Conservation (phyloP, 2,329 filamentous ascomycete genomes). For the Drechslerella coelobrocha region DNA sequence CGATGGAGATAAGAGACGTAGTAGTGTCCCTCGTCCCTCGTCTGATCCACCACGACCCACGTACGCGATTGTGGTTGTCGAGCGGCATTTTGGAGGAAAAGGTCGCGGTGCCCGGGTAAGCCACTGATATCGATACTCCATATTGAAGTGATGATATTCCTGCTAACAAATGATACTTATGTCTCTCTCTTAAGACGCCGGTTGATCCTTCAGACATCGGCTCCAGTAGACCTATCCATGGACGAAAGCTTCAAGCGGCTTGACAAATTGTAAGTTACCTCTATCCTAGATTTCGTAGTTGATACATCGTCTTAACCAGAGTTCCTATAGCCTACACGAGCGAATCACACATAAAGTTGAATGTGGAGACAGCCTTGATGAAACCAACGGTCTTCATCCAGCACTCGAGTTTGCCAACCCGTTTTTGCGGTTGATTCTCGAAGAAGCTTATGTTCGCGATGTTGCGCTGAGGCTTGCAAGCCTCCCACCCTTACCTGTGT, state of each 20-base stretch:
- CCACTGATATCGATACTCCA: neutral
- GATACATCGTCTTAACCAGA: neutral
- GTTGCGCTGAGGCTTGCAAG: slow-evolving; percentile 25
- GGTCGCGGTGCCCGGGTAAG: slow-evolving; percentile 29
- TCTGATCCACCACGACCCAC: slow-evolving; percentile 13
- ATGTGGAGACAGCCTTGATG: neutral
- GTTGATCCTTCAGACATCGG: neutral
- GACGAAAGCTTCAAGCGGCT: slow-evolving; percentile 40
- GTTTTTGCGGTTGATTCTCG: slow-evolving; percentile 29
- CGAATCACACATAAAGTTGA: neutral
- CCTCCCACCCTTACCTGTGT: slow-evolving; percentile 7
- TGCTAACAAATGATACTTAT: too few species aligned
- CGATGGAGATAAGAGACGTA: slow-evolving; percentile 12
- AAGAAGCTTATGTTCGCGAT: slow-evolving; percentile 37
- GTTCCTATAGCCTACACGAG: slow-evolving; percentile 1
- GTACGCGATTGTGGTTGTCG: slow-evolving; percentile 21
- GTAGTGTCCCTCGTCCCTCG: slow-evolving; percentile 17
- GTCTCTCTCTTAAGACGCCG: neutral
- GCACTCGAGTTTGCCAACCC: slow-evolving; percentile 6
- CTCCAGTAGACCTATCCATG: slow-evolving; percentile 38
- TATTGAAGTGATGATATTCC: too few species aligned
- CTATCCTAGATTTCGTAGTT: neutral
- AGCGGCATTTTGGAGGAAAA: slow-evolving; percentile 17
- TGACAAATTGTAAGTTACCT: slow-evolving; percentile 29
- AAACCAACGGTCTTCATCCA: neutral